Conservation (phyloP, 306 rosid species). For the Pachyrhizus erosus region DNA sequence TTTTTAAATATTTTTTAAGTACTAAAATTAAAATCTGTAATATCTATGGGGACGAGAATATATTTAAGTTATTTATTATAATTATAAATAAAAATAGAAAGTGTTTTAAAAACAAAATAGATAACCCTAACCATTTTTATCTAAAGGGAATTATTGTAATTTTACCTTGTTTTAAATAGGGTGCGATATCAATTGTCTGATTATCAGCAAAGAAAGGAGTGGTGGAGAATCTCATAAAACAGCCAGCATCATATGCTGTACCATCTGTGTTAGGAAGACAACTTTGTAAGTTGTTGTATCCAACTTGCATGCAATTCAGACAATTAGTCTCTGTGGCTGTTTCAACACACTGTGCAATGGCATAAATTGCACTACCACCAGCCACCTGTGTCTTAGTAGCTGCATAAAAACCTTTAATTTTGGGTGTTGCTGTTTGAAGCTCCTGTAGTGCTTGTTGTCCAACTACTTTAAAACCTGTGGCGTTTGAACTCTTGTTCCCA, state of each 20-base stretch:
- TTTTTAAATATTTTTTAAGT: no score
- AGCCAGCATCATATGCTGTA: slow-evolving; percentile 66
- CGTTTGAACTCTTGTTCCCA: slow-evolving; percentile 25
- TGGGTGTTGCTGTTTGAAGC: slow-evolving; percentile 45
- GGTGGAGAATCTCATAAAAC: slow-evolving; percentile 55
- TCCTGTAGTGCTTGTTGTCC: slow-evolving; percentile 33
- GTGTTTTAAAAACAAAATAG: not conserved
- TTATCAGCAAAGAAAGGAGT: not conserved
- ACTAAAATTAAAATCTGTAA: no score
- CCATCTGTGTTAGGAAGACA: slow-evolving; percentile 60
- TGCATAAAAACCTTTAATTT: slow-evolving; percentile 43
- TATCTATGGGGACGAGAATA: no score
- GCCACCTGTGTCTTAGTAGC: slow-evolving; percentile 30
- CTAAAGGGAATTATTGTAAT: not conserved
- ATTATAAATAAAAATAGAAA: not conserved
- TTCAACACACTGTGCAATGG: slow-evolving; percentile 70
- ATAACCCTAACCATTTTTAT: not conserved
- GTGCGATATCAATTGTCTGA: slow-evolving; percentile 29
- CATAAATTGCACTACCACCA: slow-evolving; percentile 48
- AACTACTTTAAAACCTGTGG: not conserved
- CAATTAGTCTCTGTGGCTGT: slow-evolving; percentile 46
- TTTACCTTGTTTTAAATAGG: slow-evolving; percentile 42
- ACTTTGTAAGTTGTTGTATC: slow-evolving; percentile 40
- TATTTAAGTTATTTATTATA: no score
- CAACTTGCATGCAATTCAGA: slow-evolving; percentile 55